phyloP scores from a whole-genome alignment of 2,329 filamentous ascomycete species.

The Mycosphaerella arachidis region DNA sequence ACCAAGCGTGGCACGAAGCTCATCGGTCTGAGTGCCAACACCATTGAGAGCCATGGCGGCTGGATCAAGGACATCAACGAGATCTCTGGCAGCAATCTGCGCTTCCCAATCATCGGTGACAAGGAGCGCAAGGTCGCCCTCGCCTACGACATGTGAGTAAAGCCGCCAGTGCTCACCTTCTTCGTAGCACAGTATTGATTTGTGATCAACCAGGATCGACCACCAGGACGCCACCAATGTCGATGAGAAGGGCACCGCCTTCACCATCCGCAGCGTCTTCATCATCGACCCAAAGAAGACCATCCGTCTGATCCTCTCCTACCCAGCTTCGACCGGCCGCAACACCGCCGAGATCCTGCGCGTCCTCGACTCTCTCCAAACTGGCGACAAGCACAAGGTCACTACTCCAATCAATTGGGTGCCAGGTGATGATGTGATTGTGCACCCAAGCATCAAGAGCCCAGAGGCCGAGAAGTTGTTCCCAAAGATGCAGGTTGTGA shows the following conservation, averaged over 20 bases:
- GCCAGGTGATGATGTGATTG: conserved; percentile 57
- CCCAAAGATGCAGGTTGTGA: conserved; percentile 57
- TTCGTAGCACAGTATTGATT: conserved; percentile 7
- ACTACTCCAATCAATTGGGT: conserved; percentile 62
- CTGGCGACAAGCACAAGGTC: conserved; percentile 56
- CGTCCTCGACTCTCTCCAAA: conserved; percentile 50
- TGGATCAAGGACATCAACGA: conserved; percentile 53
- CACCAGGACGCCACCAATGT: conserved; percentile 56
- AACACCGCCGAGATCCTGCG: conserved; percentile 52
- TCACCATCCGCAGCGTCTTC: conserved; percentile 63
- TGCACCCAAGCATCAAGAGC: conserved; percentile 55
- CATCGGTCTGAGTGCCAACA: conserved; percentile 54
- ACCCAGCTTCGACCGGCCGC: conserved; percentile 58
- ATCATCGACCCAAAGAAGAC: conserved; percentile 62
- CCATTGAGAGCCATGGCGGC: conserved; percentile 46
- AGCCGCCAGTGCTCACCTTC: not conserved
- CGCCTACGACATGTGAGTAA: conserved; percentile 47
- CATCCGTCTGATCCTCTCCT: conserved; percentile 57
- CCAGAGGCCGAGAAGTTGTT: conserved; percentile 57
- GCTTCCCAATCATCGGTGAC: conserved; percentile 52
- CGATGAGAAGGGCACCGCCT: conserved; percentile 53
- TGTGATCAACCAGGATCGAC: conserved; percentile 40
- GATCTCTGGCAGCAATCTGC: conserved; percentile 45
- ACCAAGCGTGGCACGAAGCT: conserved; percentile 58
- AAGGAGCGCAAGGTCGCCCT: conserved; percentile 51